Percentiles rank a stretch among this genome's conserved stretches.
These are phyloP conservation scores for Termitomyces sp. DNA, from an alignment of 768 basidiomycete genomes.

Conservation along the genomic window DNA sequence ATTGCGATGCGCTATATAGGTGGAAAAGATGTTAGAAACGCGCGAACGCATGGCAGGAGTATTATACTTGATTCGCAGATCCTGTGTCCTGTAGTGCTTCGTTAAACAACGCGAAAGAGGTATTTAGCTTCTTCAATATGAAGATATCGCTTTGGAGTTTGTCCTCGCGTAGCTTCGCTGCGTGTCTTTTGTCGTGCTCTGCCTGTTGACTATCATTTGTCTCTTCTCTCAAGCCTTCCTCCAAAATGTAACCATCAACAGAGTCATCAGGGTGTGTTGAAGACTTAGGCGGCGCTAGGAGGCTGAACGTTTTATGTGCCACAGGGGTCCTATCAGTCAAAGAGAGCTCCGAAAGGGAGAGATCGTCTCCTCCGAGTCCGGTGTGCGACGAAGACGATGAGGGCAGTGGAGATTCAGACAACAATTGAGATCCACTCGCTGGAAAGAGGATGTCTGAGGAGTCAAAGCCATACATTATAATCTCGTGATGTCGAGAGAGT, in stretches of 20 bases:
- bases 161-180: slow-evolving; percentile 45
- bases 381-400: slow-evolving; percentile 21
- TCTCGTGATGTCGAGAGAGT: neutral
- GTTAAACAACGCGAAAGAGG: slow-evolving; percentile 61
- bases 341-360: slow-evolving; percentile 33
- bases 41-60: neutral
- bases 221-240: slow-evolving; percentile 2
- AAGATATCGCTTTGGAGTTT: slow-evolving; percentile 71
- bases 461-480: slow-evolving; percentile 13
- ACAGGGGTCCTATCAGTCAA: slow-evolving; percentile 21
- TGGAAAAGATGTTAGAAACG: neutral
- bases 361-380: slow-evolving; percentile 25
- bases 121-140: slow-evolving; percentile 67
- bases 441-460: slow-evolving; percentile 12
- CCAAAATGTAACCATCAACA: neutral
- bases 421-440: slow-evolving; percentile 19
- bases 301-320: slow-evolving; percentile 11
- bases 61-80: slow-evolving; percentile 63
- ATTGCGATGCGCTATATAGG: slow-evolving; percentile 50
- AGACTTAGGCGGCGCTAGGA: slow-evolving; percentile 11
- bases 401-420: slow-evolving; percentile 26
- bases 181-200: slow-evolving; percentile 16
- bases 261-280: slow-evolving; percentile 7
- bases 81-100: slow-evolving; percentile 60
- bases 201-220: slow-evolving; percentile 11